These are phyloP conservation scores for Anthracocystis panici-leucophaei DNA, from an alignment of 1,284 basidiomycete species.

Conservation along the genomic window DNA sequence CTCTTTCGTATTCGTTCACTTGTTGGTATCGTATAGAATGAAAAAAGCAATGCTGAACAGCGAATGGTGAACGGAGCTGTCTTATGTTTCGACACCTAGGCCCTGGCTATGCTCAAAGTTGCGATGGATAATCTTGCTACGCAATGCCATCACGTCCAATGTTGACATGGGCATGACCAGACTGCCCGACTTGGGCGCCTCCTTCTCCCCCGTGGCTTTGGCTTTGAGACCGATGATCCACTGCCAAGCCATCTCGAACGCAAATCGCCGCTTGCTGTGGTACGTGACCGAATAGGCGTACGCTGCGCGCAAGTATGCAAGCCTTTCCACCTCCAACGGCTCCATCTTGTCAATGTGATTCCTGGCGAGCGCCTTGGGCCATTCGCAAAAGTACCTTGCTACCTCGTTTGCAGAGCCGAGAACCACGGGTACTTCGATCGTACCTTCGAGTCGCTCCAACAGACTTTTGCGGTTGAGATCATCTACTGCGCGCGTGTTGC, in stretches of 20 bases:
- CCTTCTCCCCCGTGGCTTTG: slow-evolving; percentile 9
- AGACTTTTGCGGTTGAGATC: slow-evolving; percentile 19
- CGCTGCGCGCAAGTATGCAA: slow-evolving; percentile 32
- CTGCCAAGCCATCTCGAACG: slow-evolving; percentile 42
- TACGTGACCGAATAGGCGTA: slow-evolving; percentile 42
- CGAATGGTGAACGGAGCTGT: not conserved
- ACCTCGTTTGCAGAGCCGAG: slow-evolving; percentile 35
- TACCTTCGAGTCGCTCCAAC: slow-evolving; percentile 9
- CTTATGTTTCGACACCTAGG: slow-evolving; percentile 16
- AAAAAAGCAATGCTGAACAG: no score
- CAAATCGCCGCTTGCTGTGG: slow-evolving; percentile 21
- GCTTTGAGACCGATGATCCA: slow-evolving; percentile 42
- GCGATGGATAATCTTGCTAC: slow-evolving; percentile 33
- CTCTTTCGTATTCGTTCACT: no score
- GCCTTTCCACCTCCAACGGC: slow-evolving; percentile 9
- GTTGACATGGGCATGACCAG: slow-evolving; percentile 24
- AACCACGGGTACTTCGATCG: slow-evolving; percentile 26
- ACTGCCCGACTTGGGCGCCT: slow-evolving; percentile 16
- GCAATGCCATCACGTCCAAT: slow-evolving; percentile 23
- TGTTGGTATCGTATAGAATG: no score
- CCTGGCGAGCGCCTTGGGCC: slow-evolving; percentile 20
- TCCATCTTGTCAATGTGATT: slow-evolving; percentile 29
- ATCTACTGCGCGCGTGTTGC: slow-evolving; percentile 10
- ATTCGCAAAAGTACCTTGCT: slow-evolving; percentile 34
- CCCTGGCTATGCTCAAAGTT: slow-evolving; percentile 24